Evolutionary conservation across 345 rosid species (phyloP), one percentile per base, ranked within the genome.

Genomic region (Linum tenue): DNA sequence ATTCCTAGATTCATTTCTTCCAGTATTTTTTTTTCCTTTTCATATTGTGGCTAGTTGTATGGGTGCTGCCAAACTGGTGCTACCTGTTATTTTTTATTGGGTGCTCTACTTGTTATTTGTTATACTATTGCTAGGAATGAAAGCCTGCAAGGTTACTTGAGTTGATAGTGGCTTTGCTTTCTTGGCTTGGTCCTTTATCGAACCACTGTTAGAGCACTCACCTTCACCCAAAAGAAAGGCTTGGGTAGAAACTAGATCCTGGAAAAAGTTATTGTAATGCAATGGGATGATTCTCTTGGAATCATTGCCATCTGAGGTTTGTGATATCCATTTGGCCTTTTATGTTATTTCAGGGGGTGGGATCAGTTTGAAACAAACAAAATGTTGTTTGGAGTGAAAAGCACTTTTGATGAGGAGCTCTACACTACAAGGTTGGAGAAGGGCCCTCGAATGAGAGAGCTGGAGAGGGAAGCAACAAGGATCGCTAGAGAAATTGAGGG

Each of bases 401-500:
- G 89, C 77, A 95, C 96, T 62, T 95, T 87, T 66, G 51, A 84
- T 64, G 97, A 88, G 84, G 96, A 91, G n/a, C 81, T 84, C 61
- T 91, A 95, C 69, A 95, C 94, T 7, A 91, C 99, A 69, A 84
- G 79, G 76, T 88, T 95, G 65, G 81, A 83, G 68, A 88, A 76
- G 81, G 91, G 90, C 72, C 79, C 87, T 67, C 74, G 48, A 63
- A 80, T 22, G 68, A 82, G 75, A 76, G 85, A 84, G 60, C 62
- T 77, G 79, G 96, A 89, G 83, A 89, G 73, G 79, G 79, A 87
- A 80, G 97, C 99, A 64, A 48, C 4, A 64, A 86, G 88, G 75
- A 89, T 95, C 71, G 97, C 99, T 8, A 81, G 78, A 77, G 99
- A 95, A 85, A 95, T 88, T 65, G 95, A 84, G 87, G 85, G 90